A percentile compares a stretch with the other conserved stretches of the same genome.
phyloP scores from a whole-genome alignment of 139 green algal species.

The Tetratostichococcus sp. region DNA sequence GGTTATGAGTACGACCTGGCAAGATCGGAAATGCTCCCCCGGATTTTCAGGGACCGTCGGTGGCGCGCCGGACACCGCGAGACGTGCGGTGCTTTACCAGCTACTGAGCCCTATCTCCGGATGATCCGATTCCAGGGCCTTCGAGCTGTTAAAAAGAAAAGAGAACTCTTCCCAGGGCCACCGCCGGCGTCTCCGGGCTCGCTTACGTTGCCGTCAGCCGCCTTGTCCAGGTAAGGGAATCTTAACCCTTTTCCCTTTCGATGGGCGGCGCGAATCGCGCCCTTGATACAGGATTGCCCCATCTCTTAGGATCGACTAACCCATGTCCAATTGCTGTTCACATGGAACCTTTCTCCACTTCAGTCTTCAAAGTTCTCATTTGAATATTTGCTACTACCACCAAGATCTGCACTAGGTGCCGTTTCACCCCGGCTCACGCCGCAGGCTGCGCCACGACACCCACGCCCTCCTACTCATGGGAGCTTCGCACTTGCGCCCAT shows the following conservation, averaged over 20 bases:
- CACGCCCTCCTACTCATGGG: slow-evolving; percentile 90
- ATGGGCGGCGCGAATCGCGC: slow-evolving; percentile 66
- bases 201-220: slow-evolving; percentile 78
- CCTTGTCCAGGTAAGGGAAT: slow-evolving; percentile 89
- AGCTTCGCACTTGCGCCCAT: slow-evolving; percentile 78
- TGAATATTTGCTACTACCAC: slow-evolving; percentile 95
- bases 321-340: slow-evolving; percentile 95
- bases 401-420: slow-evolving; percentile 88
- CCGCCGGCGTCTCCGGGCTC: slow-evolving; percentile 78
- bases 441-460: slow-evolving; percentile 70
- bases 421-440: slow-evolving; percentile 83
- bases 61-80: slow-evolving; percentile 79
- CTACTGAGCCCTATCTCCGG: slow-evolving; percentile 81
- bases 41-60: slow-evolving; percentile 87
- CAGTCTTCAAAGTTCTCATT: slow-evolving; percentile 92
- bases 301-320: slow-evolving; percentile 93
- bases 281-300: slow-evolving; percentile 83
- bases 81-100: slow-evolving; percentile 83
- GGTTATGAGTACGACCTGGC: slow-evolving; percentile 90
- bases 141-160: slow-evolving; percentile 93
- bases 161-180: slow-evolving; percentile 87
- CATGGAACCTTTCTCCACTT: slow-evolving; percentile 92
- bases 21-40: slow-evolving; percentile 70
- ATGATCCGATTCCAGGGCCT: slow-evolving; percentile 84
- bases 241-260: slow-evolving; percentile 92